phyloP scores from a whole-genome alignment of 345 rosid genomes.

The Camelina hispida region DNA sequence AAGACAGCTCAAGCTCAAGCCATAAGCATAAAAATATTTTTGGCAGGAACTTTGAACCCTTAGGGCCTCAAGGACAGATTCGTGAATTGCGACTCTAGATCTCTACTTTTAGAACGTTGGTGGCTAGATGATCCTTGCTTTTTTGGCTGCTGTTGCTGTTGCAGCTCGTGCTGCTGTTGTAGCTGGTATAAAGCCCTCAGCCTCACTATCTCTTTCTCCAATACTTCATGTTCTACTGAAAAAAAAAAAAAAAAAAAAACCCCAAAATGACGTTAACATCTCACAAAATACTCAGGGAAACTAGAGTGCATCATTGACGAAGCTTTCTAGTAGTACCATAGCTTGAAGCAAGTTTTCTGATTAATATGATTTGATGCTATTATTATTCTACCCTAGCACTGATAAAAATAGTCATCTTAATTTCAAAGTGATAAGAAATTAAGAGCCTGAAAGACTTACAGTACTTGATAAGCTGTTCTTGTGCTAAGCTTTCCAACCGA shows the following conservation, averaged over 20 bases:
- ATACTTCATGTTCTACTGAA: constrained; percentile 91
- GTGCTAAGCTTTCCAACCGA: constrained; percentile 75
- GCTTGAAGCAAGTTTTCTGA: neutral
- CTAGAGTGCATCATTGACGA: neutral
- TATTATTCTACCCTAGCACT: neutral
- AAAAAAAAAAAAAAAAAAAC: neutral
- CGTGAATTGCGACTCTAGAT: constrained; percentile 81
- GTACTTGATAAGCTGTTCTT: constrained; percentile 76
- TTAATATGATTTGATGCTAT: neutral
- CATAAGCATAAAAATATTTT: constrained; percentile 7
- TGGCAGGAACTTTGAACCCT: constrained; percentile 13
- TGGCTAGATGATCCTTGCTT: constrained; percentile 66
- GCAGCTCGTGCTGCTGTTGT: constrained; percentile 57
- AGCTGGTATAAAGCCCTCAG: constrained; percentile 68
- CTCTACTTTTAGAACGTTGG: constrained; percentile 71
- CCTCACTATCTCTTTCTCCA: constrained; percentile 89
- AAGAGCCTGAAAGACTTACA: constrained; percentile 49
- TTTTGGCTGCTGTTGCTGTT: constrained; percentile 47
- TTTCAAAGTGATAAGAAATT: neutral
- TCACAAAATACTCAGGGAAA: constrained; percentile 8
- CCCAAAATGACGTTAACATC: neutral
- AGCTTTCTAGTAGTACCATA: neutral
- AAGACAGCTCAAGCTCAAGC: constrained; percentile 30
- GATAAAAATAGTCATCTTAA: neutral
- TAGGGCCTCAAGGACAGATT: constrained; percentile 63